Base-by-base conservation (phyloP, 345 rosid species). In the rapeseed (Brassica napus) region DNA sequence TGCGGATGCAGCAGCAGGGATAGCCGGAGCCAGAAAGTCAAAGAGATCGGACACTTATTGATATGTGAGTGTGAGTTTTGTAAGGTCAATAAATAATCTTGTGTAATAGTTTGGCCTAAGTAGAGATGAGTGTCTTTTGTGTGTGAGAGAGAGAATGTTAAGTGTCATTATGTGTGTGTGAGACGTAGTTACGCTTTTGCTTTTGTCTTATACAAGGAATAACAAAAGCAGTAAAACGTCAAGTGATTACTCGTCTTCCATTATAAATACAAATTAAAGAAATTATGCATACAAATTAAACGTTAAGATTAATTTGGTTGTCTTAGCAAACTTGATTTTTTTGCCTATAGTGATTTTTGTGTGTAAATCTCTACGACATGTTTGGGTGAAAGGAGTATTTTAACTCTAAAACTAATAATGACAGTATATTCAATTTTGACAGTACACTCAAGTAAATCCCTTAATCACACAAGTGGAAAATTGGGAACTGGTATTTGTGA, bases 31-130 rank as follows among this genome's bases (percentile, higher is more conserved):
- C 0, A 30, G 61, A 32, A 65, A 42, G 62, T 2, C 73, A 23
- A 44, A 66, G n/a, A 72, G 69, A 44, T 65, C 77, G 58, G 54
- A 73, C 61, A 11, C 74, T 78, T 39, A 73, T 66, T 59, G 55
- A 78, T 70, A 62, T 31, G 63, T 6, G 11, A 8, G 15, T 14
- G 18, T 59, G 68, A 42, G 52, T 21, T 58, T 30, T 54, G 52
- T 8, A 24, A 31, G 28, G 70, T 71, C 42, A 31, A 32, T 30
- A 31, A 15, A 21, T 28, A 69, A 58, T 59, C 7, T 47, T 47
- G 66, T 71, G 47, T 71, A 4, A 37, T 71, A 64, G 31, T 39
- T 35, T 6, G 60, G 30, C 32, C 63, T 21, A 77, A 31, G 63
- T 42, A 24, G 57, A 14, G 64, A 71, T 70, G 54, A 47, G 6